A percentile compares a stretch with the other conserved stretches of the same genome.
These are phyloP conservation scores for Cyclostephanos tholiformis DNA, from an alignment of 108 stramenopile genomes.

Conservation along the genomic window DNA sequence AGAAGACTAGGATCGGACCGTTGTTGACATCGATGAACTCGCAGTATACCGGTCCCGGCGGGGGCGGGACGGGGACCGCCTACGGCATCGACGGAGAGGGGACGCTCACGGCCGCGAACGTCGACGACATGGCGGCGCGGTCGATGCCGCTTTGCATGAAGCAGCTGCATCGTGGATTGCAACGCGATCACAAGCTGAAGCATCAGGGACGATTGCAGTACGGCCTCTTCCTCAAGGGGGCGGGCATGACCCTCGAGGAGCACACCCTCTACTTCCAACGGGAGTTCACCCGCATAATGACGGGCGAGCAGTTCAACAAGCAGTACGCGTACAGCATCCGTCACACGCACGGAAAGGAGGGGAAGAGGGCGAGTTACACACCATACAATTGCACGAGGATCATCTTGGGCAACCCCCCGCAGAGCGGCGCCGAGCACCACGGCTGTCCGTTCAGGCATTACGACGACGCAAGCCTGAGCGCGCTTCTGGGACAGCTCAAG, in stretches of 20 bases:
- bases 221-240: slow-evolving; percentile 97
- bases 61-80: slow-evolving; percentile 34
- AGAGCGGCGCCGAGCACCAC: slow-evolving; percentile 85
- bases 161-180: slow-evolving; percentile 81
- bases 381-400: slow-evolving; percentile 92
- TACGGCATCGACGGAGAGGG: slow-evolving; percentile 32
- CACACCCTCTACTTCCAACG: slow-evolving; percentile 90
- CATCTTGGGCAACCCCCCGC: slow-evolving; percentile 84
- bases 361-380: slow-evolving; percentile 91
- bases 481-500: slow-evolving; percentile 58
- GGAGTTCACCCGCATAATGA: slow-evolving; percentile 84
- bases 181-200: slow-evolving; percentile 90
- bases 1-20: slow-evolving; percentile 70
- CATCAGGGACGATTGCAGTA: slow-evolving; percentile 96
- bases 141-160: slow-evolving; percentile 97
- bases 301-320: slow-evolving; percentile 90
- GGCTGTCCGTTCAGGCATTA: slow-evolving; percentile 97
- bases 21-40: slow-evolving; percentile 81
- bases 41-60: slow-evolving; percentile 73
- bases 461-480: slow-evolving; percentile 73
- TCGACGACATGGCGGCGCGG: slow-evolving; percentile 60
- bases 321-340: slow-evolving; percentile 94
- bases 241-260: slow-evolving; percentile 93
- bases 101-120: slow-evolving; percentile 66
- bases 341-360: slow-evolving; percentile 99